These are phyloP conservation scores for Aureococcus anophagefferens DNA, from an alignment of 108 stramenopile genomes.

Conservation along the genomic window DNA sequence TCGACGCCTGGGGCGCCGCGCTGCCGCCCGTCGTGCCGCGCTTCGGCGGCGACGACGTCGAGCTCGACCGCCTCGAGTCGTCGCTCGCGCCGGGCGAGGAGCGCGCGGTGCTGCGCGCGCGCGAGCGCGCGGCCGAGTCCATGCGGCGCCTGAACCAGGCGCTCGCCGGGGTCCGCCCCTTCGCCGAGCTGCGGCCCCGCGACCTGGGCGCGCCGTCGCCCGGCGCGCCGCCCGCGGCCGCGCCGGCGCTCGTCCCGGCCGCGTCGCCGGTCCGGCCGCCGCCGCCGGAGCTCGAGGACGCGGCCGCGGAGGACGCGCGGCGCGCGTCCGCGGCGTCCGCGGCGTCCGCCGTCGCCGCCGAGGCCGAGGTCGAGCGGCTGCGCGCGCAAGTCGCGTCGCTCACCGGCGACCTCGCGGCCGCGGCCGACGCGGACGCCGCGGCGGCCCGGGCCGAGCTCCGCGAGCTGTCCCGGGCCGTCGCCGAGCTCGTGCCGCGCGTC, in stretches of 20 bases:
- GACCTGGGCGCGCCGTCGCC: not conserved
- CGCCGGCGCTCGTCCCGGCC: not conserved
- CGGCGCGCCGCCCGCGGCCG: not conserved
- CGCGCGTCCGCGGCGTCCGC: too few relatives aligned
- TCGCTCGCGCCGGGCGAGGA: not conserved
- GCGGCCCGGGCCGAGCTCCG: not conserved
- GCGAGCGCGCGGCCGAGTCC: not conserved
- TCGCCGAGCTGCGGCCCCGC: not conserved
- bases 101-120: not conserved
- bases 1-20: too few relatives aligned
- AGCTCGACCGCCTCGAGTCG: too few relatives aligned
- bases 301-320: too few relatives aligned
- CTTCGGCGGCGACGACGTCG: too few relatives aligned
- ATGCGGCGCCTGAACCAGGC: slow-evolving; percentile 1
- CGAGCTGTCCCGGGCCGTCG: not conserved
- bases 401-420: not conserved
- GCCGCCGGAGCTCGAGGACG: too few relatives aligned
- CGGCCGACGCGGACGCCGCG: not conserved
- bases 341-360: too few relatives aligned
- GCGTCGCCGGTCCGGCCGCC: too few relatives aligned
- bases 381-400: not conserved
- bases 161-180: not conserved
- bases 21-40: too few relatives aligned
- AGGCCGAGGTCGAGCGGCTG: not conserved
- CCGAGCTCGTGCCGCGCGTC: not conserved